Base-by-base conservation (phyloP, 2,329 filamentous ascomycete species). In the Lecanicillium sp. region DNA sequence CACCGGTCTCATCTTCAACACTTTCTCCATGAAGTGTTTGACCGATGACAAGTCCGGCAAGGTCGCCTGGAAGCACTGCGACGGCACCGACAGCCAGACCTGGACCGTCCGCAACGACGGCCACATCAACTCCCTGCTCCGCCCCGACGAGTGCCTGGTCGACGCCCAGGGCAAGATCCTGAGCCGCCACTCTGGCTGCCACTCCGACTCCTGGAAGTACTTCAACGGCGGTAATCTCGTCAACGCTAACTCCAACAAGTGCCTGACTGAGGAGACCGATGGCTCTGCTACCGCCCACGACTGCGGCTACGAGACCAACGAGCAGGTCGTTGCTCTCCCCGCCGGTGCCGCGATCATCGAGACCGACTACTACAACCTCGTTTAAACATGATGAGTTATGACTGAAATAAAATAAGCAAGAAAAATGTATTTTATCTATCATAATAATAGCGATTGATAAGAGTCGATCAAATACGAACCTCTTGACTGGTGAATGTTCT, bases 1-100 rank as follows among this genome's bases (percentile, higher is more conserved):
- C 0, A 76, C 71, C 0, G 73, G 73, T 4, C 65, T 71, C 55
- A 67, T 76, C 41, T 73, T 76, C 58, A 74, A 75, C 54, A 73
- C 72, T 0, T 67, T 63, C 19, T 71, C 69, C 2, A 58, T 67
- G 9, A 63, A 65, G 24, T 73, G 70, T 51, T 58, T 76, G 27
- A 69, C 69, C 4, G 67, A 63, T 5, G 33, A 51, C 45, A 41
- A 30, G 29, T 51, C 55, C 2, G 55, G 56, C 7, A 54, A 47
- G 6, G 54, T 71, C 5, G 55, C 27, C 1, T 73, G 67, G 56
- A 52, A 55, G 4, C 50, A 56, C 3, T 74, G 72, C 49, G 58
- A 62, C 26, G 71, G 59, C 8, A 52, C 55, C 0, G 62, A 70
- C 52, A 56, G 56, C 3, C 72, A 76, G 58, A 63, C 71, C 5